A percentile compares a stretch with the other conserved stretches of the same genome.
Evolutionary conservation across 805 yeast species (phyloP).

Genomic region (Metschnikowia cerradonensis): DNA sequence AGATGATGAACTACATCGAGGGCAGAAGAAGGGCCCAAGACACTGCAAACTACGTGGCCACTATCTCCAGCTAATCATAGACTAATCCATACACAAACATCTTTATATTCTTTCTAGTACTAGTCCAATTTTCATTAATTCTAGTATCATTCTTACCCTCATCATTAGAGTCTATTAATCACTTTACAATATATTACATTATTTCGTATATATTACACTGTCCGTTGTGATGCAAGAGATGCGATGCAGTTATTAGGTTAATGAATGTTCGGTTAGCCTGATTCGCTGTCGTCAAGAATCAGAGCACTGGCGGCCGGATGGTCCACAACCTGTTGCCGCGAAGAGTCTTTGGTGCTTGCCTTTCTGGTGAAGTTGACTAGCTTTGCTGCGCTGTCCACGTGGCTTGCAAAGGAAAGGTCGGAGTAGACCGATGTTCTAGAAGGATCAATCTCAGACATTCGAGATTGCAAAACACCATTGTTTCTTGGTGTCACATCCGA

Average conservation of each 20-base stretch:
- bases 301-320: constrained; percentile 32
- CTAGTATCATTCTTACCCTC: no score
- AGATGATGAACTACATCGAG: constrained; percentile 87
- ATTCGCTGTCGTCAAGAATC: constrained; percentile 33
- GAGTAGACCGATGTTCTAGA: constrained; percentile 13
- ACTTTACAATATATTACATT: constrained; percentile 2
- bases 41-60: constrained; percentile 61
- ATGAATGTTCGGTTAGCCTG: constrained; percentile 2
- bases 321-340: constrained; percentile 29
- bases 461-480: neutral
- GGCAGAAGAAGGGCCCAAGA: constrained; percentile 88
- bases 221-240: neutral
- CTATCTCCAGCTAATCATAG: constrained; percentile 21
- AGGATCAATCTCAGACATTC: neutral
- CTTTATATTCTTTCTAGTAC: no score
- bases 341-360: constrained; percentile 39
- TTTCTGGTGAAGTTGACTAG: constrained; percentile 46
- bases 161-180: neutral
- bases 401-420: constrained; percentile 8
- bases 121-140: no score
- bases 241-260: neutral
- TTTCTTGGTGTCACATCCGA: constrained; percentile 7
- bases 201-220: neutral
- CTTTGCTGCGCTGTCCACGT: constrained; percentile 29
- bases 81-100: neutral